phyloP scores from a whole-genome alignment of 1,139 yeast genomes.

The Spencermartinsiella ligniputridi region DNA sequence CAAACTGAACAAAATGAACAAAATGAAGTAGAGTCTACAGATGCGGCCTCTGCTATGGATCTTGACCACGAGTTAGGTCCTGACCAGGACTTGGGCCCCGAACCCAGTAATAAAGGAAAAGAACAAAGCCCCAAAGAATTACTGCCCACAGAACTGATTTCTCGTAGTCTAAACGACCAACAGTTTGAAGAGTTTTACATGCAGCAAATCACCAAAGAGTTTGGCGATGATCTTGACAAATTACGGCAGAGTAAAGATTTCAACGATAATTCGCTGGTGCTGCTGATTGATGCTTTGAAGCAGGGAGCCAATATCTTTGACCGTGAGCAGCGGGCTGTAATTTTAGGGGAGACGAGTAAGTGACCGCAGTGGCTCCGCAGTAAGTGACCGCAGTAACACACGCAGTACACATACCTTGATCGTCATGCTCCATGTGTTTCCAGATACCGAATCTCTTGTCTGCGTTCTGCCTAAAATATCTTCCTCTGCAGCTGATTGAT shows the following conservation, averaged over 20 bases:
- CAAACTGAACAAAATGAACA: constrained; percentile 10
- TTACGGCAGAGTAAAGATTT: constrained; percentile 37
- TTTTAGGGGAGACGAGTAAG: constrained; percentile 13
- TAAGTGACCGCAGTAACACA: background rate
- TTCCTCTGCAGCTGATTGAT: constrained; percentile 19
- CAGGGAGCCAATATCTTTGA: constrained; percentile 37
- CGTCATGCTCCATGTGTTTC: background rate
- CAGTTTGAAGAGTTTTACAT: constrained; percentile 33
- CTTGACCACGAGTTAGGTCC: background rate
- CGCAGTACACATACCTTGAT: too few species aligned
- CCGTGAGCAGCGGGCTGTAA: constrained; percentile 28
- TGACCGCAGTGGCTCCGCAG: background rate
- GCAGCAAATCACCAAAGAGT: constrained; percentile 33
- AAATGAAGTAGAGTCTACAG: constrained; percentile 14
- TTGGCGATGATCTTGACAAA: constrained; percentile 37
- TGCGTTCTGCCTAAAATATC: too few species aligned
- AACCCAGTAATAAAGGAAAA: background rate
- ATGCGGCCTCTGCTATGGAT: constrained; percentile 9
- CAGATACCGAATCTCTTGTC: too few species aligned
- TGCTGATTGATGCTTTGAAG: constrained; percentile 36
- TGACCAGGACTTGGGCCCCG: background rate
- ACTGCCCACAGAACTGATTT: constrained; percentile 17
- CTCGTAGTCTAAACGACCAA: constrained; percentile 13
- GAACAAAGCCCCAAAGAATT: background rate
- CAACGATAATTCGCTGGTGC: constrained; percentile 30